phyloP scores from a whole-genome alignment of 169 alveolate genomes.

The Theileria sp. region DNA sequence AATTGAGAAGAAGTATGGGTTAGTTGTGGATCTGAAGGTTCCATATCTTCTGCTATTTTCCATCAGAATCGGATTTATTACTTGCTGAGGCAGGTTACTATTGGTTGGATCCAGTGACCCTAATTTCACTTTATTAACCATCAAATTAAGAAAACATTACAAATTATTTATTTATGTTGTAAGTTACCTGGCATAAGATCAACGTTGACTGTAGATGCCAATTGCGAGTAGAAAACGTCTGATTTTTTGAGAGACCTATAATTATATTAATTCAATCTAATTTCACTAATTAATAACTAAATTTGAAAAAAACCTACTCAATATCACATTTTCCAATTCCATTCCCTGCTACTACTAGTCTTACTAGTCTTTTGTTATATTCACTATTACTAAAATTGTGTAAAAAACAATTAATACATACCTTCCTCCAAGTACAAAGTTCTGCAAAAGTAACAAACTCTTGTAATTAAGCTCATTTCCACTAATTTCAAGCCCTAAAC shows the following conservation, averaged over 20 bases:
- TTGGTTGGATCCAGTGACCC: constrained; percentile 65
- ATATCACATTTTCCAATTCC: constrained; percentile 56
- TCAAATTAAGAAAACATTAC: background rate
- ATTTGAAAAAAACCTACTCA: constrained; percentile 8
- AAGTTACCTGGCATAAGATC: constrained; percentile 68
- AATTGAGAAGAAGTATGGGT: constrained; percentile 61
- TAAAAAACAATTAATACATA: background rate
- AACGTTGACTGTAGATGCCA: constrained; percentile 53
- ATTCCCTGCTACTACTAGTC: constrained; percentile 66
- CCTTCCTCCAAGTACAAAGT: constrained; percentile 49
- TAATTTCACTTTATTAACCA: background rate
- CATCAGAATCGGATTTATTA: constrained; percentile 54
- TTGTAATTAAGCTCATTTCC: constrained; percentile 18
- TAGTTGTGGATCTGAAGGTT: constrained; percentile 60
- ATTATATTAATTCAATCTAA: background rate
- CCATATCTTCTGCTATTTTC: constrained; percentile 60
- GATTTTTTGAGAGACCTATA: constrained; percentile 29
- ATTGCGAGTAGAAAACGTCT: constrained; percentile 49
- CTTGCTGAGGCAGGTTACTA: constrained; percentile 67
- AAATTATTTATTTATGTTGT: background rate
- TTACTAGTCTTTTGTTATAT: constrained; percentile 33
- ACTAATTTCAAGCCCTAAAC: constrained; percentile 39
- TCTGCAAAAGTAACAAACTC: constrained; percentile 38
- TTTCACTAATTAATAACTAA: background rate
- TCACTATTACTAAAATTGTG: constrained; percentile 17